A percentile compares a stretch with the other conserved stretches of the same genome.
phyloP scores from a whole-genome alignment of 345 rosid species.

The Erodium maritimum region DNA sequence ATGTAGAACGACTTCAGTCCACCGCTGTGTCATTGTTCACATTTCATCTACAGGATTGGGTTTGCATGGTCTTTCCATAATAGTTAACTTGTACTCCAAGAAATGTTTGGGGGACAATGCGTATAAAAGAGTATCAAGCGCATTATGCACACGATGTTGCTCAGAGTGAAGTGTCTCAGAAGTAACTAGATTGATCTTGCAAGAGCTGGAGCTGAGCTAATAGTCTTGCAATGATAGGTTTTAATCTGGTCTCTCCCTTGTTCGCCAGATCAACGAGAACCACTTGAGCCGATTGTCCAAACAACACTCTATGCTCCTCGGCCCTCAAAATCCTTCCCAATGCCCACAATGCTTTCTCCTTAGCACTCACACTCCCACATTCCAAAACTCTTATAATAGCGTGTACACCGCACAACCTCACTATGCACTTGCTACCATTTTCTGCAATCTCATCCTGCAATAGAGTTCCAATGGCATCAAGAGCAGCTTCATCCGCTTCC shows the following conservation, averaged over 20 bases:
- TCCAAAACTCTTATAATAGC: slow-evolving; percentile 34
- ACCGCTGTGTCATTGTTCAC: no score
- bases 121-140: no score
- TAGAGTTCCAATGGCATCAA: slow-evolving; percentile 40
- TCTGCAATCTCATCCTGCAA: slow-evolving; percentile 47
- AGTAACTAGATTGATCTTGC: slow-evolving; percentile 50
- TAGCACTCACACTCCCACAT: slow-evolving; percentile 32
- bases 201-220: slow-evolving; percentile 49
- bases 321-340: slow-evolving; percentile 38
- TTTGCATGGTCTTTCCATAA: no score
- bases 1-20: no score
- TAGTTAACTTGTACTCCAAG: no score
- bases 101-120: no score
- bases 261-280: slow-evolving; percentile 51
- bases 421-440: slow-evolving; percentile 41
- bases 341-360: slow-evolving; percentile 45
- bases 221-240: slow-evolving; percentile 29
- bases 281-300: slow-evolving; percentile 37
- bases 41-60: no score
- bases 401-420: slow-evolving; percentile 21
- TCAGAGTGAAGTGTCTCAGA: slow-evolving; percentile 23
- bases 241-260: slow-evolving; percentile 34
- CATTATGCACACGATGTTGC: no score
- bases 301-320: slow-evolving; percentile 27
- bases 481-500: slow-evolving; percentile 46